phyloP scores from a whole-genome alignment of 257 asterid species.

The Plectranthus barbatus region DNA sequence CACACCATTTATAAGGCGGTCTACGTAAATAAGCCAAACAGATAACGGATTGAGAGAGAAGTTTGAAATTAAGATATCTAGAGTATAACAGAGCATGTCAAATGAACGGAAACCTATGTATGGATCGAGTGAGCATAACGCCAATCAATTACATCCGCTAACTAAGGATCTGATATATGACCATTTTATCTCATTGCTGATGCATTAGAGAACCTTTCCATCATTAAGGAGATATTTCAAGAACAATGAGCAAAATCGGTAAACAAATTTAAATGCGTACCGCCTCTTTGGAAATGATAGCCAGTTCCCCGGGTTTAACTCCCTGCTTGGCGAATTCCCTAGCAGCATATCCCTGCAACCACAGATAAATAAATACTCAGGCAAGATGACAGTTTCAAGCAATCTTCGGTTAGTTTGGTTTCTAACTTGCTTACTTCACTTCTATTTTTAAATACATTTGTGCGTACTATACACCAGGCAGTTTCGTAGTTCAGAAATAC shows the following conservation, averaged over 20 bases:
- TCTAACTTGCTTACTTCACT: background rate
- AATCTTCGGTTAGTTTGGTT: background rate
- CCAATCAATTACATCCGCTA: background rate
- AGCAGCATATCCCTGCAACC: slow-evolving; percentile 88
- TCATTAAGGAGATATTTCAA: background rate
- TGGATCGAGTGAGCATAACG: background rate
- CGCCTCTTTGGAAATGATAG: slow-evolving; percentile 90
- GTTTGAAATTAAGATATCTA: background rate
- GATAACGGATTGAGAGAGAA: background rate
- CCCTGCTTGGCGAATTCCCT: slow-evolving; percentile 92
- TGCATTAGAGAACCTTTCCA: background rate
- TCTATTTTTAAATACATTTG: too few relatives aligned
- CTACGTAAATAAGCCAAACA: background rate
- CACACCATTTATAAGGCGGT: background rate
- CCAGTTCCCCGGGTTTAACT: slow-evolving; percentile 77
- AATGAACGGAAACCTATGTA: background rate
- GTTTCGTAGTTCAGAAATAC: background rate
- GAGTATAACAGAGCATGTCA: background rate
- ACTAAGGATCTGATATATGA: background rate
- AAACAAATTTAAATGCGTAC: slow-evolving; percentile 33
- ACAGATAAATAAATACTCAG: slow-evolving; percentile 4
- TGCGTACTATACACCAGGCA: background rate
- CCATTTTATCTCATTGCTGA: background rate
- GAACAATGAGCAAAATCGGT: background rate
- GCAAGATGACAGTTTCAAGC: background rate